These are phyloP conservation scores for Penicillium roqueforti DNA, from an alignment of 495 filamentous ascomycete species.

Conservation along the genomic window DNA sequence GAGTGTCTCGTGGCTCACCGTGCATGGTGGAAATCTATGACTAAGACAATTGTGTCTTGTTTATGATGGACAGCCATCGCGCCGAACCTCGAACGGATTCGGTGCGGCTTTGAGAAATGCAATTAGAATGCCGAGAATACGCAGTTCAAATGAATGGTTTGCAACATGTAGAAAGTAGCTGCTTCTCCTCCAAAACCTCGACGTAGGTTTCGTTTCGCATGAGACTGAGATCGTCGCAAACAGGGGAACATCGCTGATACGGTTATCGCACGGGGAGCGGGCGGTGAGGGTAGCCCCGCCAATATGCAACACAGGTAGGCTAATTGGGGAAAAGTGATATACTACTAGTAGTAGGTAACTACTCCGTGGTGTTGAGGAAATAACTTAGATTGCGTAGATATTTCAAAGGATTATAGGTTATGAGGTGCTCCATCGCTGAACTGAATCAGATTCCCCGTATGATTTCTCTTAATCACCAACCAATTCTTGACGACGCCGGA, in stretches of 20 bases:
- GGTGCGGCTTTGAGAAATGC: not conserved
- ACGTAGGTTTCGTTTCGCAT: slow-evolving; percentile 17
- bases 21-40: slow-evolving; percentile 97
- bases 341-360: too few species aligned
- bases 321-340: not conserved
- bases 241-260: slow-evolving; percentile 23
- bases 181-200: slow-evolving; percentile 13
- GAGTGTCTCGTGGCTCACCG: slow-evolving; percentile 44
- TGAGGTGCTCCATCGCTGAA: slow-evolving; percentile 9
- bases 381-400: not conserved
- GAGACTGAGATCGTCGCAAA: slow-evolving; percentile 12
- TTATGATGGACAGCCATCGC: slow-evolving; percentile 33
- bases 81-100: slow-evolving; percentile 14
- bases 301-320: not conserved
- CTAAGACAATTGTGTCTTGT: slow-evolving; percentile 64
- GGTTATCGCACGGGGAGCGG: slow-evolving; percentile 22
- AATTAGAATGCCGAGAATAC: not conserved
- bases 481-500: slow-evolving; percentile 30
- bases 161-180: slow-evolving; percentile 9
- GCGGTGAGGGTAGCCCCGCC: slow-evolving; percentile 24
- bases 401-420: slow-evolving; percentile 2
- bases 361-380: not conserved
- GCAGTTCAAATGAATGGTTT: not conserved
- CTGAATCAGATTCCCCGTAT: slow-evolving; percentile 11
- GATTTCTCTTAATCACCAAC: slow-evolving; percentile 24